A percentile compares a stretch with the other conserved stretches of the same genome.
Evolutionary conservation across 1,139 yeast genomes (phyloP).

Genomic region (Yarrowia galli): DNA sequence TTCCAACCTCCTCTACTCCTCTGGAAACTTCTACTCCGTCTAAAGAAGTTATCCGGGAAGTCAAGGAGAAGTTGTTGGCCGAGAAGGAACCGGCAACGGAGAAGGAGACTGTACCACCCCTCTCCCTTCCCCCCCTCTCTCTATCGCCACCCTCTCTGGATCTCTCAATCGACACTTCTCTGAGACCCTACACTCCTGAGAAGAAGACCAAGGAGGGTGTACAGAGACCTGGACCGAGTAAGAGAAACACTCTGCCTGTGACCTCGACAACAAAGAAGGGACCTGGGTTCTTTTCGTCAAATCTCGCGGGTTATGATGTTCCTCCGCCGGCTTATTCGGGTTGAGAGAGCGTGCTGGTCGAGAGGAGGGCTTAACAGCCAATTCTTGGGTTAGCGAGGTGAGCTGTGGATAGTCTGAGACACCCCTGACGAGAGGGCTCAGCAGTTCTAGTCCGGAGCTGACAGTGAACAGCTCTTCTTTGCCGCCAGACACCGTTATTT

Average conservation of each 20-base stretch:
- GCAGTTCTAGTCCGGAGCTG: too few relatives aligned
- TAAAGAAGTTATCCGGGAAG: constrained; percentile 14
- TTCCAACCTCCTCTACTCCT: neutral
- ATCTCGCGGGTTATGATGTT: constrained; percentile 11
- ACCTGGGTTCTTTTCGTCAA: constrained; percentile 25
- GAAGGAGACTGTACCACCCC: neutral
- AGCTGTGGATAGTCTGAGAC: too few relatives aligned
- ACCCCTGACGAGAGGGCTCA: too few relatives aligned
- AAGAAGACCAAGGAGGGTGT: neutral
- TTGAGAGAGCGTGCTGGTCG: too few relatives aligned
- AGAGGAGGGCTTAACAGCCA: too few relatives aligned
- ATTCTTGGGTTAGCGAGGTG: too few relatives aligned
- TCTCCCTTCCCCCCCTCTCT: constrained; percentile 23
- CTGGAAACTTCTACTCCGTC: constrained; percentile 25
- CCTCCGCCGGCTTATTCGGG: constrained; percentile 35
- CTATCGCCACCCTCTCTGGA: constrained; percentile 23
- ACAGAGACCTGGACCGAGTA: neutral
- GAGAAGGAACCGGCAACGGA: neutral
- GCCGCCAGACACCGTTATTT: constrained; percentile 1
- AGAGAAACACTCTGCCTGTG: constrained; percentile 15
- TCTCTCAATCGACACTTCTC: constrained; percentile 19
- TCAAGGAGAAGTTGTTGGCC: constrained; percentile 21
- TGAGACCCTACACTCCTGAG: constrained; percentile 15
- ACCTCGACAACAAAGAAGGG: constrained; percentile 8
- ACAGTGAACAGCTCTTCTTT: neutral